Conservation (phyloP, 495 filamentous ascomycete genomes). For the Clavariopsis aquatica region DNA sequence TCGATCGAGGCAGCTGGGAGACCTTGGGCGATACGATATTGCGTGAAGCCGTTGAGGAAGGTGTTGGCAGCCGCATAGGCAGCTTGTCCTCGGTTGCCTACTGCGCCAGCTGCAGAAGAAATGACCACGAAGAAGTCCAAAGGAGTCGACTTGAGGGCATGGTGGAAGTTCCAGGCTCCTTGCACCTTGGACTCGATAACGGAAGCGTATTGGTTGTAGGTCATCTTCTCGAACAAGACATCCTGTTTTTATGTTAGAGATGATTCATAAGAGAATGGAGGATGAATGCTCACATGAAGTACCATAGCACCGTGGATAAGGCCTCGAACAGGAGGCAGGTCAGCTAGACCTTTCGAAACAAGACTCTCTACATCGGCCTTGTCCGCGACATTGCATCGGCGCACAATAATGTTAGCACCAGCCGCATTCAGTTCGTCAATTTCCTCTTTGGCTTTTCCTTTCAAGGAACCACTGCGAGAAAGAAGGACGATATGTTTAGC, state of each 20-base stretch:
- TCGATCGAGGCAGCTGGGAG: conserved; percentile 25
- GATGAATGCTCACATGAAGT: conserved; percentile 11
- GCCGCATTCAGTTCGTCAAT: conserved; percentile 10
- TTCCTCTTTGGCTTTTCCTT: conserved; percentile 7
- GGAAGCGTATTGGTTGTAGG: conserved; percentile 13
- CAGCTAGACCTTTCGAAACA: background rate
- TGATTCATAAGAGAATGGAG: background rate
- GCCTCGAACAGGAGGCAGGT: conserved; percentile 21
- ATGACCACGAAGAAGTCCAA: conserved; percentile 33
- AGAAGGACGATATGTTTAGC: conserved; percentile 33
- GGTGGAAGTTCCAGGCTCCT: conserved; percentile 27
- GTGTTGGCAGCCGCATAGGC: conserved; percentile 34
- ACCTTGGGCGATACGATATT: conserved; percentile 6
- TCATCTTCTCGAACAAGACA: conserved; percentile 25
- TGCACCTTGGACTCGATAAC: conserved; percentile 19
- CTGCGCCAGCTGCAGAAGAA: conserved; percentile 22
- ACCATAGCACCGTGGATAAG: conserved; percentile 33
- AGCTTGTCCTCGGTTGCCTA: conserved; percentile 29
- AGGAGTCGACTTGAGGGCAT: conserved; percentile 1
- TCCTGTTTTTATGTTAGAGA: conserved; percentile 5
- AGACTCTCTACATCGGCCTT: conserved; percentile 12
- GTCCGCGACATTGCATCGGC: conserved; percentile 21
- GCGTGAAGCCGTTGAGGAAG: conserved; percentile 27
- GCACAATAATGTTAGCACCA: conserved; percentile 10
- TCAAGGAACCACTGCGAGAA: conserved; percentile 22